Evolutionary conservation across 768 basidiomycete genomes (phyloP).

Genomic region (Candolleomyces aberdarensis): DNA sequence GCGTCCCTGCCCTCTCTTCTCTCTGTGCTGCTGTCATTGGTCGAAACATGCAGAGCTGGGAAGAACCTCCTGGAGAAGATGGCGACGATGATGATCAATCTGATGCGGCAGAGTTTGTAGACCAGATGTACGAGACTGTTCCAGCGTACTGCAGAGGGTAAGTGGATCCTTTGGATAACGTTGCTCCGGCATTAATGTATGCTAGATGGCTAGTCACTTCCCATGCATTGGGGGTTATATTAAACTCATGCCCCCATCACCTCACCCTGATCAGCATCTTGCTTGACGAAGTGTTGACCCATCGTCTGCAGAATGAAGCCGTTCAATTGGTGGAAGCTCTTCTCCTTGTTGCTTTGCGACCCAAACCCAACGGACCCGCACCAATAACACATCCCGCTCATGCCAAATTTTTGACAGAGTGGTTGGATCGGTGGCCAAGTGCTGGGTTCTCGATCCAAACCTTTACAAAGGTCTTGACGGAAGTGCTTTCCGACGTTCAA

Average conservation of each 20-base stretch:
- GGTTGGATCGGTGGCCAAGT: constrained; percentile 38
- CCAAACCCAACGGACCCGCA: constrained; percentile 17
- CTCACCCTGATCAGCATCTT: constrained; percentile 47
- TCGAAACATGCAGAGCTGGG: constrained; percentile 33
- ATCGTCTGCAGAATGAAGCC: constrained; percentile 42
- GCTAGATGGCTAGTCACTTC: constrained; percentile 47
- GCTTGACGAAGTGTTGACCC: constrained; percentile 48
- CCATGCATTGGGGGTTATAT: constrained; percentile 48
- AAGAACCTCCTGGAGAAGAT: constrained; percentile 1
- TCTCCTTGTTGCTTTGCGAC: constrained; percentile 35
- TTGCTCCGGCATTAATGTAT: neutral
- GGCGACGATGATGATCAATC: constrained; percentile 1
- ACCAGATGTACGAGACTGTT: constrained; percentile 49
- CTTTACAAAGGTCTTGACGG: constrained; percentile 31
- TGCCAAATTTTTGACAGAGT: constrained; percentile 42
- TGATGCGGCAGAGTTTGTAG: constrained; percentile 21
- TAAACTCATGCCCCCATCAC: constrained; percentile 42
- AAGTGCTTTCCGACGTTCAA: constrained; percentile 19
- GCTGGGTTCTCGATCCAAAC: constrained; percentile 20
- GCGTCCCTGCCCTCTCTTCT: constrained; percentile 33
- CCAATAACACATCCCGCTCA: constrained; percentile 42
- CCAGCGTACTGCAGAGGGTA: constrained; percentile 53
- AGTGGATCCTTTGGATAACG: constrained; percentile 3
- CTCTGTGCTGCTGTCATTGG: constrained; percentile 50
- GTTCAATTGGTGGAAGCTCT: constrained; percentile 37